Conservation (phyloP, 148 eudicot genomes). For the Heliamphora exappendiculata region DNA sequence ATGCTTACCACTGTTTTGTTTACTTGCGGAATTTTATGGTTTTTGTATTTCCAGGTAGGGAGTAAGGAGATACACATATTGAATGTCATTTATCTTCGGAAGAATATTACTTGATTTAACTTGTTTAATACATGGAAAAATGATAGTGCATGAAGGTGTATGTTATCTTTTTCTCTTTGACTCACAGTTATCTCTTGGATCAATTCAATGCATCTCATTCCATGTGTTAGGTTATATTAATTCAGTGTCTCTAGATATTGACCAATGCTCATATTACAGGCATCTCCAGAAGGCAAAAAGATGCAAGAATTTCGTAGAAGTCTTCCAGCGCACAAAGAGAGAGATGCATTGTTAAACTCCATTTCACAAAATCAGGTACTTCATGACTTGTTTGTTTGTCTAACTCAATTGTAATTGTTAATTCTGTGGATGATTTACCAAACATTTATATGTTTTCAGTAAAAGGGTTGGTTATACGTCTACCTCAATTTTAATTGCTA, state of each 20-base stretch:
- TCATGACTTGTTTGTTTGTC: not conserved
- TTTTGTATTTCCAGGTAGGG: too few relatives aligned
- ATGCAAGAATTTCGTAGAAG: slow-evolving; percentile 79
- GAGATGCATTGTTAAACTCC: slow-evolving; percentile 52
- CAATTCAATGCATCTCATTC: not conserved
- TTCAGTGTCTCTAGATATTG: slow-evolving; percentile 10
- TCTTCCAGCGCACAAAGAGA: slow-evolving; percentile 86
- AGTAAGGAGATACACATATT: not conserved
- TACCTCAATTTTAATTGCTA: not conserved
- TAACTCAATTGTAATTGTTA: too few relatives aligned
- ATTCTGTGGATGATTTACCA: not conserved
- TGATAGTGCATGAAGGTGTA: not conserved
- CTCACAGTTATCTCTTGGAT: not conserved
- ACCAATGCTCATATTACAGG: slow-evolving; percentile 31
- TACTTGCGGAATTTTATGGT: not conserved
- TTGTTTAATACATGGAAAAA: not conserved
- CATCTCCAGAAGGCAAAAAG: slow-evolving; percentile 85
- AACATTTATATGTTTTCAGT: not conserved
- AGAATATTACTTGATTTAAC: not conserved
- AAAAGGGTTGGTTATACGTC: not conserved
- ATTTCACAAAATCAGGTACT: slow-evolving; percentile 78
- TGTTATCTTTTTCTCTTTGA: not conserved
- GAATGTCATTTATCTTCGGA: not conserved
- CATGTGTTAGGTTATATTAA: not conserved
- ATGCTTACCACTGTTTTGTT: not conserved